phyloP scores from a whole-genome alignment of 2,329 filamentous ascomycete species.

The Allantophomopsis lycopodina region DNA sequence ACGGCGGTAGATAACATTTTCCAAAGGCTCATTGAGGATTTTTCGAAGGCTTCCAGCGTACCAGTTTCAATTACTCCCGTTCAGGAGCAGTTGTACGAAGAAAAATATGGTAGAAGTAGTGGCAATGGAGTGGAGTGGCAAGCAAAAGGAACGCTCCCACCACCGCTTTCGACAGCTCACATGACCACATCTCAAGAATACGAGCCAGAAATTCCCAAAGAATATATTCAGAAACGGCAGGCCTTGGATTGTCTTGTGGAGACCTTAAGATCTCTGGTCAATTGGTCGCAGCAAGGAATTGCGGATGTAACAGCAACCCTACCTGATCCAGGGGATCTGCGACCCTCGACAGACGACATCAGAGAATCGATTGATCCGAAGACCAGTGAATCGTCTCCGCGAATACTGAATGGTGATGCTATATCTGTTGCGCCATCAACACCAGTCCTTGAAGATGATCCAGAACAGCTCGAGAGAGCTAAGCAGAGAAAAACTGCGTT shows the following conservation, averaged over 20 bases:
- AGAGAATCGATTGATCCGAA: constrained; percentile 69
- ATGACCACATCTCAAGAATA: constrained; percentile 27
- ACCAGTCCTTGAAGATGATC: constrained; percentile 71
- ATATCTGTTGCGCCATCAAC: constrained; percentile 45
- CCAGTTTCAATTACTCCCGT: constrained; percentile 61
- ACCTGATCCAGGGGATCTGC: constrained; percentile 30
- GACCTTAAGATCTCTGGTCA: constrained; percentile 76
- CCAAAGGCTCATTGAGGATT: constrained; percentile 84
- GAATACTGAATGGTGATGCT: constrained; percentile 36
- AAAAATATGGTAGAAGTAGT: constrained; percentile 44
- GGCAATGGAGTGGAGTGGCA: constrained; percentile 66
- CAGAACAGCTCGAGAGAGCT: constrained; percentile 83
- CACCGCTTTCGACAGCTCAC: constrained; percentile 51
- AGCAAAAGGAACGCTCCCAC: constrained; percentile 70
- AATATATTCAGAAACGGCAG: constrained; percentile 84
- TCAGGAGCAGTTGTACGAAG: constrained; percentile 80
- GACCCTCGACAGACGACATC: constrained; percentile 37
- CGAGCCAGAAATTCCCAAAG: constrained; percentile 66
- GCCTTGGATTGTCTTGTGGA: constrained; percentile 82
- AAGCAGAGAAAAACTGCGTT: constrained; percentile 90
- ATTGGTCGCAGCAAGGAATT: constrained; percentile 63
- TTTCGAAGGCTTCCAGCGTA: constrained; percentile 74
- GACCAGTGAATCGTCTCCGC: constrained; percentile 43
- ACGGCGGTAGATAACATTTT: constrained; percentile 93
- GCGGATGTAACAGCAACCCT: constrained; percentile 44